Conservation (phyloP, 169 alveolate species). For the Eimeria sp. region DNA sequence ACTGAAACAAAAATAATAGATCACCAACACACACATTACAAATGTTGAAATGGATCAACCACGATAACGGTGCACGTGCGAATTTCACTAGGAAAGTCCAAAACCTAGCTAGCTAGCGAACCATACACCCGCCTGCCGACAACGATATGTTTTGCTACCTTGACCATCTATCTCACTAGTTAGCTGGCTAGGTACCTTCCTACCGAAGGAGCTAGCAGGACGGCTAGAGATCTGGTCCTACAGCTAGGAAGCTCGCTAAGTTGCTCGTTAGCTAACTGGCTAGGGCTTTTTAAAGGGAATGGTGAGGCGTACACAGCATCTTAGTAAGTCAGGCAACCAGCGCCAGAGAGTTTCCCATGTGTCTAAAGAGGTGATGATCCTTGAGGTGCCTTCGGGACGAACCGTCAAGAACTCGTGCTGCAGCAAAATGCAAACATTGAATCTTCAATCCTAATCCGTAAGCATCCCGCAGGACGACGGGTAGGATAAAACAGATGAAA, state of each 20-base stretch:
- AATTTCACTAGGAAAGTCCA: not conserved
- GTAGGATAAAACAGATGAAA: not conserved
- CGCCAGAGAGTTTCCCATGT: conserved; percentile 57
- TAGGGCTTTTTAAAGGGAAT: not conserved
- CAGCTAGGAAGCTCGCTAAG: not conserved
- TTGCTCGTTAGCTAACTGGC: conserved; percentile 10
- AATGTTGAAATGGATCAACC: not conserved
- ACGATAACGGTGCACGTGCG: not conserved
- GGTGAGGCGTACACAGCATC: conserved; percentile 37
- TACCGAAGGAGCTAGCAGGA: not conserved
- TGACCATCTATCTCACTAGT: not conserved
- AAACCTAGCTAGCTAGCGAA: not conserved
- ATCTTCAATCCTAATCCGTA: not conserved
- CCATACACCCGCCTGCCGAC: not conserved
- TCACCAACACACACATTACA: not conserved
- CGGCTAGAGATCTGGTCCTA: not conserved
- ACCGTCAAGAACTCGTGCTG: conserved; percentile 63
- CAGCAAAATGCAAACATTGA: not conserved
- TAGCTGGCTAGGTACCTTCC: not conserved
- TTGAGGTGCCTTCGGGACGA: conserved; percentile 30
- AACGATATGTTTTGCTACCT: not conserved
- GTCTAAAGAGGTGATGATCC: conserved; percentile 22
- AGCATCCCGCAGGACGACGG: not conserved
- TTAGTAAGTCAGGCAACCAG: conserved; percentile 39
- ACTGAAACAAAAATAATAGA: not conserved